phyloP scores from a whole-genome alignment of 2,329 filamentous ascomycete species.

The Aureobasidium melanogenum region DNA sequence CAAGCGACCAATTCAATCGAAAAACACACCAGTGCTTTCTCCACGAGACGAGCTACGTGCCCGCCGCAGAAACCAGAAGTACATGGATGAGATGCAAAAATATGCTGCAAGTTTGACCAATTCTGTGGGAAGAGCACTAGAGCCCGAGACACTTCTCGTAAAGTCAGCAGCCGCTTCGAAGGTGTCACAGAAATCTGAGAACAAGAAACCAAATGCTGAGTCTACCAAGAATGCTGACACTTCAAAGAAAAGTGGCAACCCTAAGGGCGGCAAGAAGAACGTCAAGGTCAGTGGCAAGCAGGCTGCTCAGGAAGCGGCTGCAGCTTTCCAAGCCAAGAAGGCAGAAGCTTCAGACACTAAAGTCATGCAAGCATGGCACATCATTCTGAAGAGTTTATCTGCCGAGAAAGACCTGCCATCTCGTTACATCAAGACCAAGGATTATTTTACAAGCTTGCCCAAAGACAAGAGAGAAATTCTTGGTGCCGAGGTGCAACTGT shows the following conservation, averaged over 20 bases:
- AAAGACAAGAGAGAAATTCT: slow-evolving; percentile 31
- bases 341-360: slow-evolving; percentile 32
- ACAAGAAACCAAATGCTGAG: neutral
- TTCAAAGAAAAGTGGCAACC: slow-evolving; percentile 19
- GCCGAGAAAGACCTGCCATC: slow-evolving; percentile 34
- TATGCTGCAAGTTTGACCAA: slow-evolving; percentile 66
- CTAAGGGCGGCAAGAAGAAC: slow-evolving; percentile 27
- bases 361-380: slow-evolving; percentile 38
- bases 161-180: slow-evolving; percentile 14
- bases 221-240: slow-evolving; percentile 15
- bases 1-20: slow-evolving; percentile 41
- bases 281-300: slow-evolving; percentile 32
- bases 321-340: slow-evolving; percentile 33
- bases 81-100: slow-evolving; percentile 57
- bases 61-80: slow-evolving; percentile 49
- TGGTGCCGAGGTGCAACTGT: slow-evolving; percentile 39
- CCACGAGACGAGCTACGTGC: slow-evolving; percentile 29
- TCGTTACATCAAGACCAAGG: slow-evolving; percentile 41
- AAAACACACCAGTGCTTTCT: slow-evolving; percentile 22
- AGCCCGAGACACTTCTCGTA: slow-evolving; percentile 49
- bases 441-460: slow-evolving; percentile 38
- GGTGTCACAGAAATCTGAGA: neutral
- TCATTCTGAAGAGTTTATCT: slow-evolving; percentile 38
- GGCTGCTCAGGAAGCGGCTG: slow-evolving; percentile 35
- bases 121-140: slow-evolving; percentile 51